Evolutionary conservation across 768 basidiomycete genomes (phyloP).

Genomic region (Leccinum variicolor): DNA sequence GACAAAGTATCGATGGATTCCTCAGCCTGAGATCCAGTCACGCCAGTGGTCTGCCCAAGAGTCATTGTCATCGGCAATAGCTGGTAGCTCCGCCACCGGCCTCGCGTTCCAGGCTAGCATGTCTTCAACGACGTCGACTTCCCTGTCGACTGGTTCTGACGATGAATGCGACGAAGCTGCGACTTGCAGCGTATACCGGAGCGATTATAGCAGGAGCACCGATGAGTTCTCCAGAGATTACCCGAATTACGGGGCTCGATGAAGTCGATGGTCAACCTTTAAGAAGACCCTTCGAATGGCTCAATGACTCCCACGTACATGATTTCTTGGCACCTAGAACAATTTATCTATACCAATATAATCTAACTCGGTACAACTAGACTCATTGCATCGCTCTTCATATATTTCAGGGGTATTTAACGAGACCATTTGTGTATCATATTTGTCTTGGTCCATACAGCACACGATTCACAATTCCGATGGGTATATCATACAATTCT

Average conservation of each 20-base stretch:
- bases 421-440: constrained; percentile 9
- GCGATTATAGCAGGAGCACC: constrained; percentile 15
- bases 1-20: constrained; percentile 39
- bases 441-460: constrained; percentile 42
- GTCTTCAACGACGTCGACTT: constrained; percentile 35
- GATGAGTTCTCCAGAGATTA: constrained; percentile 15
- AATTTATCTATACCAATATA: constrained; percentile 4
- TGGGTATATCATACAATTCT: constrained; percentile 78
- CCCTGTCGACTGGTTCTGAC: constrained; percentile 28
- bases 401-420: constrained; percentile 20
- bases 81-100: constrained; percentile 23
- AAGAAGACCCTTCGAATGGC: background rate
- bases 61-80: constrained; percentile 9
- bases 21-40: constrained; percentile 37
- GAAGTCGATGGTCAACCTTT: background rate
- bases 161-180: constrained; percentile 35
- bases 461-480: constrained; percentile 75
- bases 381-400: constrained; percentile 3
- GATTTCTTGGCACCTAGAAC: constrained; percentile 14
- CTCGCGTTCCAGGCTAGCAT: constrained; percentile 36
- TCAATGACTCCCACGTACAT: constrained; percentile 3
- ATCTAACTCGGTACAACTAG: constrained; percentile 9
- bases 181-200: constrained; percentile 31
- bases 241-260: constrained; percentile 6
- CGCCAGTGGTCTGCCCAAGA: constrained; percentile 25